A percentile compares a stretch with the other conserved stretches of the same genome.
Evolutionary conservation across 2,329 filamentous ascomycete species (phyloP).

Genomic region (Claviceps sp.): DNA sequence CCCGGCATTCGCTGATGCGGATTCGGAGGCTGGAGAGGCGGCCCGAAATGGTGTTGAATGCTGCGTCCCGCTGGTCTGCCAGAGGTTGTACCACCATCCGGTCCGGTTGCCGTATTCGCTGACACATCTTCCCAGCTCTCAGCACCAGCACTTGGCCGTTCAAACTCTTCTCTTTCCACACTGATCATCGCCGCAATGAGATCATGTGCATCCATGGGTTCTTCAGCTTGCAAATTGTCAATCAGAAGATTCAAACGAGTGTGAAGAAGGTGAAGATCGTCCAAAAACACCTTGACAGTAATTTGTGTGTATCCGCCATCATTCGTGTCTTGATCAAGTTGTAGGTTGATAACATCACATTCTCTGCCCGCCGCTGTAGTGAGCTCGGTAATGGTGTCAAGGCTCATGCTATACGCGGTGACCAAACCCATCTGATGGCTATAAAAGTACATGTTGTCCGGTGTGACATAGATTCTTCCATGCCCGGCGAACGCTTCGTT

Average conservation of each 20-base stretch:
- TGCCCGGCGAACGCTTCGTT: constrained; percentile 39
- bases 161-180: constrained; percentile 52
- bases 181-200: constrained; percentile 60
- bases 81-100: constrained; percentile 37
- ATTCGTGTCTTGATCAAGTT: constrained; percentile 50
- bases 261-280: constrained; percentile 72
- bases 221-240: constrained; percentile 61
- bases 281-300: constrained; percentile 85
- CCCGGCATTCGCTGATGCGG: constrained; percentile 30
- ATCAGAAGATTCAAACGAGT: constrained; percentile 75
- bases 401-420: constrained; percentile 62
- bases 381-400: constrained; percentile 73
- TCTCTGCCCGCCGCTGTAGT: constrained; percentile 81
- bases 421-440: constrained; percentile 88
- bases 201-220: constrained; percentile 54
- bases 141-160: constrained; percentile 52
- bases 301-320: constrained; percentile 57
- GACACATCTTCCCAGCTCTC: constrained; percentile 88
- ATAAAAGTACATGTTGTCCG: constrained; percentile 87
- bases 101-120: constrained; percentile 33
- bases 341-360: constrained; percentile 84
- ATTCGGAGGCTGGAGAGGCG: constrained; percentile 22
- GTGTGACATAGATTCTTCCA: constrained; percentile 76
- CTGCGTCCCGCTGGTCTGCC: constrained; percentile 23
- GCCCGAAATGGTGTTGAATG: constrained; percentile 18